Evolutionary conservation across 345 rosid species (phyloP).

Genomic region (Punica granatum): DNA sequence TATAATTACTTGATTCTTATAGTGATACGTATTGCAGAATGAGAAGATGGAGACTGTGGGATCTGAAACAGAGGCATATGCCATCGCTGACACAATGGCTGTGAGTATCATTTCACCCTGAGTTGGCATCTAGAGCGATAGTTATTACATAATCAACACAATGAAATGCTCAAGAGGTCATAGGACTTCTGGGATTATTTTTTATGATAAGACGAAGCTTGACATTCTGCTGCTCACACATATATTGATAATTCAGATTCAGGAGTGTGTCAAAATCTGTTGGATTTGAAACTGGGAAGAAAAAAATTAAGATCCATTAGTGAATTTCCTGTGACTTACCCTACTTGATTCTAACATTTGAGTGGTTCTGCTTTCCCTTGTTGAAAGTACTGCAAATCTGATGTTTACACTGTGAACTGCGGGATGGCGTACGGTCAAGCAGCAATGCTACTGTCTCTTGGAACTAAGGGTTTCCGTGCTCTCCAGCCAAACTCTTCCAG

Average conservation of each 20-base stretch:
- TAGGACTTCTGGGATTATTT: background rate
- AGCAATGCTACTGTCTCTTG: constrained; percentile 83
- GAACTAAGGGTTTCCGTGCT: constrained; percentile 71
- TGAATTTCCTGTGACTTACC: background rate
- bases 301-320: background rate
- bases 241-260: background rate
- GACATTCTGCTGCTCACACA: background rate
- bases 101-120: constrained; percentile 39
- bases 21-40: constrained; percentile 39
- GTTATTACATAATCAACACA: background rate
- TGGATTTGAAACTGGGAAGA: background rate
- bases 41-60: constrained; percentile 85
- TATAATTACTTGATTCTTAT: constrained; percentile 8
- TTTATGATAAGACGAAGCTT: background rate
- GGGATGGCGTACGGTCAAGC: constrained; percentile 96
- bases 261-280: background rate
- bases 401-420: constrained; percentile 65
- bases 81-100: constrained; percentile 71
- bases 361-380: constrained; percentile 6
- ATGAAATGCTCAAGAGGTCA: background rate
- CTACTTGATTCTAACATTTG: constrained; percentile 7
- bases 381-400: constrained; percentile 57
- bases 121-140: background rate
- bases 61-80: constrained; percentile 87
- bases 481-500: constrained; percentile 69